These are phyloP conservation scores for Rosa rugosa DNA, from an alignment of 306 rosid genomes.

Conservation along the genomic window DNA sequence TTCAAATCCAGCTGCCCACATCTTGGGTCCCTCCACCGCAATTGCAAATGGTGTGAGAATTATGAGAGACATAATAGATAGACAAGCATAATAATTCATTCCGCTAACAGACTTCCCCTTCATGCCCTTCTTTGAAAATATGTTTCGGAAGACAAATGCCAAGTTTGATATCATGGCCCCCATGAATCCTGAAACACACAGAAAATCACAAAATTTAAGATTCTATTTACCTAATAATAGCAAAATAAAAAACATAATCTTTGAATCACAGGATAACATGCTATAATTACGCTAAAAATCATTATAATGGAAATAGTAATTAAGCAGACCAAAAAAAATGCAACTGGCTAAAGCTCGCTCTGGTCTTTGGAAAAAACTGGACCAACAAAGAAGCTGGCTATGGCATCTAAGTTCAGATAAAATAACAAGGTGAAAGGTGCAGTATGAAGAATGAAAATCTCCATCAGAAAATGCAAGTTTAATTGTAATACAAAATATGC, in stretches of 20 bases:
- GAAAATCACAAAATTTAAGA: slow-evolving; percentile 13
- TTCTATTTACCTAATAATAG: not conserved
- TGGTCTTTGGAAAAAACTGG: not conserved
- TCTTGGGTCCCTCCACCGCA: slow-evolving; percentile 88
- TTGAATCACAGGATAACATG: not conserved
- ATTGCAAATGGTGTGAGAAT: slow-evolving; percentile 84
- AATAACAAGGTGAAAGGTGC: not conserved
- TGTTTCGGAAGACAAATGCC: slow-evolving; percentile 87
- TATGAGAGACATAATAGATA: slow-evolving; percentile 72
- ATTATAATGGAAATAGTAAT: not conserved
- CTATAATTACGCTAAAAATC: not conserved
- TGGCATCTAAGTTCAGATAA: not conserved
- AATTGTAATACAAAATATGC: not conserved
- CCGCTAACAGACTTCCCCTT: slow-evolving; percentile 92
- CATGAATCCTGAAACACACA: slow-evolving; percentile 67
- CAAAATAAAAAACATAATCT: not conserved
- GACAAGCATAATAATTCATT: slow-evolving; percentile 91
- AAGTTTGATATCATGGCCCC: slow-evolving; percentile 96
- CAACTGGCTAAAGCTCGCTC: not conserved
- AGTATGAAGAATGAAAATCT: not conserved
- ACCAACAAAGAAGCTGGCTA: slow-evolving; percentile 2
- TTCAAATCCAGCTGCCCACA: slow-evolving; percentile 89
- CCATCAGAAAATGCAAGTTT: not conserved
- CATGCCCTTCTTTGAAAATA: slow-evolving; percentile 89
- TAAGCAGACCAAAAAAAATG: not conserved